phyloP scores from a whole-genome alignment of 2,329 filamentous ascomycete species.

The Corinectria fuckeliana region DNA sequence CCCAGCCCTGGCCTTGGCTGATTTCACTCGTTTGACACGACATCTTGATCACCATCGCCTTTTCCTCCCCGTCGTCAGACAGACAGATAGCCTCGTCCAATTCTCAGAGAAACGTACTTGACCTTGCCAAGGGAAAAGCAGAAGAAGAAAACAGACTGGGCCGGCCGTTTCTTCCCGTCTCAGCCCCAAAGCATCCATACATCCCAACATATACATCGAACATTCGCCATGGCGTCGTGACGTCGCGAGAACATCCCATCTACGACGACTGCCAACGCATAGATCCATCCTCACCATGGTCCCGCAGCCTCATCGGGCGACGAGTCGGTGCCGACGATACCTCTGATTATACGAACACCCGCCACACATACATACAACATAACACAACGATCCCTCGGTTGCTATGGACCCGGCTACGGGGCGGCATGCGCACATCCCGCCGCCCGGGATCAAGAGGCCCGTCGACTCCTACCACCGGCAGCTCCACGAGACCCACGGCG shows the following conservation, averaged over 20 bases:
- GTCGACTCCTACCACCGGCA: constrained; percentile 38
- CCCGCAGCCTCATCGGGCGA: constrained; percentile 8
- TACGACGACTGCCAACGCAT: not conserved
- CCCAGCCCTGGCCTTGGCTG: constrained; percentile 21
- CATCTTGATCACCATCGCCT: constrained; percentile 4
- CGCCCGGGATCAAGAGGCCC: constrained; percentile 29
- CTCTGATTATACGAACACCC: not conserved
- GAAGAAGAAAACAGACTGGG: not conserved
- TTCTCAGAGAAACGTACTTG: constrained; percentile 10
- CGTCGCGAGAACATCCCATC: not conserved
- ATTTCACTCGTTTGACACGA: constrained; percentile 25
- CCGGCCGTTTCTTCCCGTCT: not conserved
- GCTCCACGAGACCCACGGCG: constrained; percentile 36
- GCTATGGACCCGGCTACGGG: constrained; percentile 32
- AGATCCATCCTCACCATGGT: constrained; percentile 11
- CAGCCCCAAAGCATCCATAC: not conserved
- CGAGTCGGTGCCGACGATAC: constrained; percentile 19
- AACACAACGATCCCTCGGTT: not conserved
- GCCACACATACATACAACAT: not conserved
- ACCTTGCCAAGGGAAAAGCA: not conserved
- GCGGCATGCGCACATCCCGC: constrained; percentile 26
- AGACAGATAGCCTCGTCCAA: constrained; percentile 7
- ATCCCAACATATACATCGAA: constrained; percentile 2
- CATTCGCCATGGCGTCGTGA: constrained; percentile 13
- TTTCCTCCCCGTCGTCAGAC: not conserved